phyloP scores from a whole-genome alignment of 345 rosid genomes.

The Eucalyptus regnans region DNA sequence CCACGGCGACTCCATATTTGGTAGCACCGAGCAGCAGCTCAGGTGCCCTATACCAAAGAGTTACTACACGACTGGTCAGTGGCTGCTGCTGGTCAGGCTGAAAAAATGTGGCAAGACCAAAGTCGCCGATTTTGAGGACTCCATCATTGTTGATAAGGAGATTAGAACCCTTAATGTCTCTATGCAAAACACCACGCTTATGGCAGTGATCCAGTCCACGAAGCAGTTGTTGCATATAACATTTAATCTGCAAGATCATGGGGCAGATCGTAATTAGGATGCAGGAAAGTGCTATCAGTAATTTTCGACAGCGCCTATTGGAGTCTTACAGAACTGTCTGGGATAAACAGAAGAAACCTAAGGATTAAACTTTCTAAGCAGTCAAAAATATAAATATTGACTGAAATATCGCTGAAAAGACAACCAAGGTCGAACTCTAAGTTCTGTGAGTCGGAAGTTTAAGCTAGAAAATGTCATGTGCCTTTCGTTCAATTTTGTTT shows the following conservation, averaged over 20 bases:
- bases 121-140: conserved; percentile 86
- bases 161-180: conserved; percentile 94
- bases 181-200: conserved; percentile 65
- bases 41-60: conserved; percentile 96
- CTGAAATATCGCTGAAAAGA: neutral
- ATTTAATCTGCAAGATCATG: conserved; percentile 46
- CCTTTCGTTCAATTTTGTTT: neutral
- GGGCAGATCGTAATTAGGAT: neutral
- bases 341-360: neutral
- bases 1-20: conserved; percentile 68
- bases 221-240: conserved; percentile 67
- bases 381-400: neutral
- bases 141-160: conserved; percentile 63
- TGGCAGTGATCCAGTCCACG: conserved; percentile 89
- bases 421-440: neutral
- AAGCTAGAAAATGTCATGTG: neutral
- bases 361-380: neutral
- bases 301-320: neutral
- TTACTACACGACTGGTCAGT: conserved; percentile 84
- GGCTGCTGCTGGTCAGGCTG: conserved; percentile 44
- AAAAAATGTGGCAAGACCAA: conserved; percentile 64
- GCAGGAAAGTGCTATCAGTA: neutral
- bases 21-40: conserved; percentile 96
- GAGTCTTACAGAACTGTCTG: neutral
- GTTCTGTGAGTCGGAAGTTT: neutral